Base-by-base conservation (phyloP, 345 rosid genomes). In the Linum usitatissimum region DNA sequence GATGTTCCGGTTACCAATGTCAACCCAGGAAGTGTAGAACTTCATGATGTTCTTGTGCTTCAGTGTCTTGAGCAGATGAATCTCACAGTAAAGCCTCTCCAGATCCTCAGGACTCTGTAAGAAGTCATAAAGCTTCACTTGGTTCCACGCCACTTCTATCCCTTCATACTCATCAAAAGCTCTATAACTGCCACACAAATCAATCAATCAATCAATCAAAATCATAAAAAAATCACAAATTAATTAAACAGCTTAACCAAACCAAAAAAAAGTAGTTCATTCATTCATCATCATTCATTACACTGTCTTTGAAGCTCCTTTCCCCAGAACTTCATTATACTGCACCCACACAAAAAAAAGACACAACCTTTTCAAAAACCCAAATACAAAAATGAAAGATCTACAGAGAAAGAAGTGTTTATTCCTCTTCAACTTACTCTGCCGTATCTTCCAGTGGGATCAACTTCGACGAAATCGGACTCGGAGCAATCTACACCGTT, bases 81-180 rank as follows among this genome's bases (percentile, higher is more conserved):
- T 90, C 77, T 93, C 99, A 63, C 86, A 81, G 77, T 87, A 93
- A 12, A 90, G 90, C 71, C 97, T 90, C 68, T 93, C 91, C 36
- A 93, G 91, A 70, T 90, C 99, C 67, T 93, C 88, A 59, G 99
- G 96, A 71, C 91, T 85, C 62, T 84, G 96, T 54, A 90, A 59
- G 82, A 89, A 90, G 79, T 90, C 96, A 67, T 83, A 80, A 61
- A 93, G 91, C 82, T 87, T 93, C 74, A 93, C 96, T 72, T 90
- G 99, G 71, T 93, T 93, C 99, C 99, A 93, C 69, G 99, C 99
- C 74, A 93, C 94, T 71, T 93, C 97, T 74, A 86, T 86, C 62
- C 97, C 97, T 60, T 82, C 83, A 64, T 84, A 93, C 79, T 93
- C 95, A 77, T 90, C 97, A 78, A 90, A 87, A 68, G 86, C 99